Conservation (phyloP, 352 stramenopile genomes). For the Chrysophaeum taylorii region DNA sequence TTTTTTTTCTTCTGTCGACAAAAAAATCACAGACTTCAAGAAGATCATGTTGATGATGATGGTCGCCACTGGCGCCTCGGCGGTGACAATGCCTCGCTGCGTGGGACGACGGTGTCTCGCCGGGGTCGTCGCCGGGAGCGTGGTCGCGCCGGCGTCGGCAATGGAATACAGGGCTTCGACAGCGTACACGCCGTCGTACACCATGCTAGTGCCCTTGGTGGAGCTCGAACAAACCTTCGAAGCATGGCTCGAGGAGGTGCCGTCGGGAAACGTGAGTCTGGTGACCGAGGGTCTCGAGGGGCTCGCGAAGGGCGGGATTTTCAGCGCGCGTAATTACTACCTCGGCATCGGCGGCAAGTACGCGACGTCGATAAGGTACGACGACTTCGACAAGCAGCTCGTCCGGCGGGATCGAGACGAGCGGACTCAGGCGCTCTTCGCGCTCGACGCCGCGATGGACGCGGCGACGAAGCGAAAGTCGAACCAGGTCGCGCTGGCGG, state of each 20-base stretch:
- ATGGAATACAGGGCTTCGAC: background rate
- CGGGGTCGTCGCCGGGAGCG: no score
- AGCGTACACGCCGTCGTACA: background rate
- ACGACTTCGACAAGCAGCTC: constrained; percentile 5
- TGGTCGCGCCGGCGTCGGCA: no score
- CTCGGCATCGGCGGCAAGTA: constrained; percentile 6
- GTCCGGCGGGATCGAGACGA: background rate
- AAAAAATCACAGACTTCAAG: no score
- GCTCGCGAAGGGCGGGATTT: background rate
- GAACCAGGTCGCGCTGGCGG: background rate
- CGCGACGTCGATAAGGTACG: background rate
- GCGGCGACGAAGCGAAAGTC: background rate
- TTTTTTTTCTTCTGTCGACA: no score
- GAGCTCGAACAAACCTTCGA: background rate
- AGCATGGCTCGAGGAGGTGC: background rate
- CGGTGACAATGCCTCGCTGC: no score
- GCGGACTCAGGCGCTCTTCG: background rate
- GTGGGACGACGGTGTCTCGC: no score
- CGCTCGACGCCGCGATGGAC: background rate
- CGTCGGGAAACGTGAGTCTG: background rate
- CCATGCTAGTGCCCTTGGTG: background rate
- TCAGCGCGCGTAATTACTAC: background rate
- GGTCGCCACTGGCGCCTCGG: no score
- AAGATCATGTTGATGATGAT: no score
- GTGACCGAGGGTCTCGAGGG: background rate